Evolutionary conservation across 2,329 filamentous ascomycete genomes (phyloP).

Genomic region (Aspergillus candidus): DNA sequence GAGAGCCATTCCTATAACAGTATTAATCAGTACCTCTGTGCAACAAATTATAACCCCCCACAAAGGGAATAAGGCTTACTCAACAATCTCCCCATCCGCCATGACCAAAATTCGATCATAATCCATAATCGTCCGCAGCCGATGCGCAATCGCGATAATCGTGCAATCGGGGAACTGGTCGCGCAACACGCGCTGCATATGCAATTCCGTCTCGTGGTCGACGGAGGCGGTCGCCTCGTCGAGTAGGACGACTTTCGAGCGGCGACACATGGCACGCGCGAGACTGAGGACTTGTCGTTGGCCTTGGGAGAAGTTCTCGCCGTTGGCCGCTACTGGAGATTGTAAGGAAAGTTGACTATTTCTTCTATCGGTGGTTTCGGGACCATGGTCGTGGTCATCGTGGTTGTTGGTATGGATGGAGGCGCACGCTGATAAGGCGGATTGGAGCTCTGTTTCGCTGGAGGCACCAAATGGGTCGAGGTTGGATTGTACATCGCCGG

Average conservation of each 20-base stretch:
- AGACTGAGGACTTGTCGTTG: conserved; percentile 59
- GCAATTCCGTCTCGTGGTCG: conserved; percentile 53
- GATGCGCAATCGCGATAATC: conserved; percentile 62
- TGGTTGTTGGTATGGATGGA: conserved; percentile 25
- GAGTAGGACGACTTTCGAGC: conserved; percentile 53
- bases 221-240: conserved; percentile 62
- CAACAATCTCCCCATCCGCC: conserved; percentile 48
- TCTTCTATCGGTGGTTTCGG: background rate
- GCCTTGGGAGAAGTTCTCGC: conserved; percentile 43
- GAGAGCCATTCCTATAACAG: conserved; percentile 17
- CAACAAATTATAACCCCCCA: background rate
- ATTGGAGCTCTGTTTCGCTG: conserved; percentile 41
- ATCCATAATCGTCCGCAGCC: conserved; percentile 58
- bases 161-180: conserved; percentile 49
- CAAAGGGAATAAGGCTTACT: conserved; percentile 33
- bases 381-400: conserved; percentile 8
- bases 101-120: conserved; percentile 56
- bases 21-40: background rate
- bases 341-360: conserved; percentile 35
- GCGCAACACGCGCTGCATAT: conserved; percentile 53
- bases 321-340: conserved; percentile 53
- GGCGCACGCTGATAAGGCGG: conserved; percentile 25
- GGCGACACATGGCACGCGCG: conserved; percentile 53
- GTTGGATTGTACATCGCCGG: conserved; percentile 53
- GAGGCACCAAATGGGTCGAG: conserved; percentile 54